Base-by-base conservation (phyloP, 1,284 basidiomycete species). In the Ganoderma resinaceum region DNA sequence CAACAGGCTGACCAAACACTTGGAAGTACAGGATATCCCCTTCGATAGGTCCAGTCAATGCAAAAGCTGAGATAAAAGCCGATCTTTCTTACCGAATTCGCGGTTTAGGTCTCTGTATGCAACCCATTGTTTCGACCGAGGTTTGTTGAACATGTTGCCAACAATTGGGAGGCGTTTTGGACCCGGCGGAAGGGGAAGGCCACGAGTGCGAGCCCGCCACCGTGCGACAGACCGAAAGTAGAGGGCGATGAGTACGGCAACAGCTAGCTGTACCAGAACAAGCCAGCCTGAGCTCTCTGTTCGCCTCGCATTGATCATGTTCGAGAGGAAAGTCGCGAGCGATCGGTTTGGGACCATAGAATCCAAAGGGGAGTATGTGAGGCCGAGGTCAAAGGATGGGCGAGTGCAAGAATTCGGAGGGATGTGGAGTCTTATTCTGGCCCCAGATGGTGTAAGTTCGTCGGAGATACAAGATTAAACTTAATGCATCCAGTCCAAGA, bases 21-120 rank as follows among this genome's bases (percentile, higher is more conserved):
- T 58, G 57, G 12, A 78, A 37, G 43, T 77, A 75, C n/a, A 75
- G 62, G 16, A 79, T 66, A 38, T 78, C 75, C 1, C 71, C 71
- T 69, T 52, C n/a, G 18, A 35, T 9, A 31, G 12, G 3, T 4
- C 14, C 20, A 23, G 18, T 59, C 33, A 52, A 29, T 35, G 12
- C 14, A 33, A 11, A 14, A 0, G n/a, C 26, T 6, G 18, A 9
- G 2, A 12, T 23, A 38, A 33, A n/a, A 31, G 3, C 11, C 16
- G 12, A 37, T 11, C 23, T 20, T 9, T 16, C 65, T 40, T 35
- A 65, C 69, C 69, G 18, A 65, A 63, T 8, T 40, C 29, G 4
- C 20, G 20, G 26, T 42, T 31, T 20, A 68, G n/a, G 16, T 64
- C 55, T 11, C 57, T 35, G n/a, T 46, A 64, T 1, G 20, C 35